phyloP scores from a whole-genome alignment of 108 stramenopile genomes.

The Nitzschia sp. region DNA sequence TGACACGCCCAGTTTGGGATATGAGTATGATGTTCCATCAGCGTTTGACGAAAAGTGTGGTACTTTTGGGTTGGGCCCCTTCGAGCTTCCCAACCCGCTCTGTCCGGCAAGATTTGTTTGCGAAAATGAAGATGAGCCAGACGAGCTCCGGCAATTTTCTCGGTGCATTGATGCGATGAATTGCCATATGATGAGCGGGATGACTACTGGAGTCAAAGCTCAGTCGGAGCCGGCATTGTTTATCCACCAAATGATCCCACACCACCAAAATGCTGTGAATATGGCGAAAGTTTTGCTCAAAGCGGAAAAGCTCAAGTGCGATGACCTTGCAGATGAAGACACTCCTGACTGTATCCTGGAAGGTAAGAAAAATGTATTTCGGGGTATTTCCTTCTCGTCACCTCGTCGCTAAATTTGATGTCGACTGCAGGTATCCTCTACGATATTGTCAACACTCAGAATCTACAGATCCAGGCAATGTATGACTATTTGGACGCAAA shows the following conservation, averaged over 20 bases:
- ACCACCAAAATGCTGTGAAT: constrained; percentile 91
- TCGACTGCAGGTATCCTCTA: constrained; percentile 36
- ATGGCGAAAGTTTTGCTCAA: constrained; percentile 88
- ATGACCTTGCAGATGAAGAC: constrained; percentile 47
- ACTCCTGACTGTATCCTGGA: constrained; percentile 43
- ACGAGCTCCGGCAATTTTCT: constrained; percentile 33
- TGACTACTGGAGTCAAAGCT: constrained; percentile 51
- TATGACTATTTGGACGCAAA: constrained; percentile 43
- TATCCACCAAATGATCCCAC: constrained; percentile 93
- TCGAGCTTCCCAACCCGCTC: constrained; percentile 48
- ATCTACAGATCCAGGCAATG: constrained; percentile 80
- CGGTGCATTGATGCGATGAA: constrained; percentile 78
- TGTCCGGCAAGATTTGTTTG: constrained; percentile 66
- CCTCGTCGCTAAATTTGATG: too few species aligned
- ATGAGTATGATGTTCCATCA: constrained; percentile 9
- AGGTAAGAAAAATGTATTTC: constrained; percentile 9
- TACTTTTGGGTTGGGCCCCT: constrained; percentile 34
- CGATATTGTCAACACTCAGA: constrained; percentile 78
- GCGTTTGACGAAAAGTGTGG: constrained; percentile 15
- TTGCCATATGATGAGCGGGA: constrained; percentile 68
- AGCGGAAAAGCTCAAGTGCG: constrained; percentile 42
- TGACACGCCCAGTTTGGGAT: constrained; percentile 7
- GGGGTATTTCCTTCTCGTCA: too few species aligned
- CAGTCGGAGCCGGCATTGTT: constrained; percentile 41
- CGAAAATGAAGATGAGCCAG: neutral